These are phyloP conservation scores for Athelia psychrophila DNA, from an alignment of 1,284 basidiomycete genomes.

Conservation along the genomic window DNA sequence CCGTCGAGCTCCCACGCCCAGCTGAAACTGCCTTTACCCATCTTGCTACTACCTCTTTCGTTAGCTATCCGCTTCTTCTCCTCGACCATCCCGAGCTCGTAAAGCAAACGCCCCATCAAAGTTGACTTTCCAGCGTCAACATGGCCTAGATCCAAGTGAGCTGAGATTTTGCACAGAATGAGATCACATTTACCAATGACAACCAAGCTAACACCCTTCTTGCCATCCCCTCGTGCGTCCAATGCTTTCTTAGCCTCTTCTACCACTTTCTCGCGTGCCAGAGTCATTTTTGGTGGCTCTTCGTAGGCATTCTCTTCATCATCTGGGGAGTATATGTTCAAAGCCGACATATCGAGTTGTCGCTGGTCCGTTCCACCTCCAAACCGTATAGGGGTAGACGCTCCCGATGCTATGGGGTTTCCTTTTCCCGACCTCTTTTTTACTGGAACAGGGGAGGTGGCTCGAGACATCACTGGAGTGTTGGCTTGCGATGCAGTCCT, in stretches of 20 bases:
- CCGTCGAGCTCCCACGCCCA: conserved; percentile 99
- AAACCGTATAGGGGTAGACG: conserved; percentile 35
- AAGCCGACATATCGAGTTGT: conserved; percentile 68
- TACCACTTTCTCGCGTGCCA: conserved; percentile 83
- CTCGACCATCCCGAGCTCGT: conserved; percentile 86
- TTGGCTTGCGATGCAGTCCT: conserved; percentile 24
- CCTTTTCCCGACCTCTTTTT: conserved; percentile 31
- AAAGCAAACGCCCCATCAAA: conserved; percentile 91
- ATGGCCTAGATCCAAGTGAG: conserved; percentile 60
- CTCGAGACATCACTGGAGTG: conserved; percentile 30
- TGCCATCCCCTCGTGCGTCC: conserved; percentile 52
- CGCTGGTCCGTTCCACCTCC: conserved; percentile 43
- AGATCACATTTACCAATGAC: conserved; percentile 76
- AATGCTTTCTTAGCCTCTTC: conserved; percentile 71
- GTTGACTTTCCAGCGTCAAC: conserved; percentile 99
- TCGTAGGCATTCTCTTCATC: conserved; percentile 36
- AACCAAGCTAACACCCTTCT: conserved; percentile 81
- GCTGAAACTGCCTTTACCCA: conserved; percentile 93
- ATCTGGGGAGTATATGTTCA: conserved; percentile 61
- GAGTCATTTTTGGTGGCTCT: conserved; percentile 64
- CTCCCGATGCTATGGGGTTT: conserved; percentile 31
- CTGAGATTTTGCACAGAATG: conserved; percentile 3
- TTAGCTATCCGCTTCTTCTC: conserved; percentile 86
- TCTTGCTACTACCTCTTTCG: conserved; percentile 87
- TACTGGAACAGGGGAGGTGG: conserved; percentile 40